These are phyloP conservation scores for Lithospermum erythrorhizon DNA, from an alignment of 257 asterid genomes.

Conservation along the genomic window DNA sequence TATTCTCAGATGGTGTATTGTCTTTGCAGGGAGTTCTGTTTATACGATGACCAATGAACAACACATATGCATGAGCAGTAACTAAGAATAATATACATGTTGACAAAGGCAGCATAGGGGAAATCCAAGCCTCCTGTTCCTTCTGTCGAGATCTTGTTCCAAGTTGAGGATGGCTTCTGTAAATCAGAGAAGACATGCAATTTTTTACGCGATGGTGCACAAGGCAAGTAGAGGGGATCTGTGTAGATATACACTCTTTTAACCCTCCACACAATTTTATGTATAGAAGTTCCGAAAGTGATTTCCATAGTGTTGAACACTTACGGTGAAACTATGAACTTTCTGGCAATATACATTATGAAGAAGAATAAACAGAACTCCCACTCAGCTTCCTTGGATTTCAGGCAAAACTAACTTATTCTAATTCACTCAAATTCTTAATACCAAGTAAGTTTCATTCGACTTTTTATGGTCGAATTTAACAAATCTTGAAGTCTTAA, in stretches of 20 bases:
- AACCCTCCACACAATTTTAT: not conserved
- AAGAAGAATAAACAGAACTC: not conserved
- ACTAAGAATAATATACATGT: not conserved
- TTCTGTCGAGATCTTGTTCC: not conserved
- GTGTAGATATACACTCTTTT: not conserved
- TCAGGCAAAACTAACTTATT: too few relatives aligned
- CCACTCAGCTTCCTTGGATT: too few relatives aligned
- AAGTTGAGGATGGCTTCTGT: not conserved
- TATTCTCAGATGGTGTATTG: not conserved
- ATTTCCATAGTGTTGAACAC: too few relatives aligned
- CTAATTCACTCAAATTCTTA: too few relatives aligned
- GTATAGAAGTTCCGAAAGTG: not conserved
- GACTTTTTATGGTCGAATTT: too few relatives aligned
- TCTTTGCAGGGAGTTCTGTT: slow-evolving; percentile 23
- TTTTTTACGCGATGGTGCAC: too few relatives aligned
- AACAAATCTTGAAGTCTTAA: too few relatives aligned
- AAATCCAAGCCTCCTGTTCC: slow-evolving; percentile 1
- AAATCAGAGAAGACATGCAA: too few relatives aligned
- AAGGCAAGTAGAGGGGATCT: not conserved
- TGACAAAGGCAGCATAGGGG: not conserved
- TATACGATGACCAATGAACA: slow-evolving; percentile 1
- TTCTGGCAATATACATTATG: not conserved
- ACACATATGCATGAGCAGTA: not conserved
- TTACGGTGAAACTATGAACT: too few relatives aligned
- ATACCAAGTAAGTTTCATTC: too few relatives aligned